A percentile compares a stretch with the other conserved stretches of the same genome.
phyloP scores from a whole-genome alignment of 176 grass and related monocot genomes.

The Hyparrhenia diplandra region DNA sequence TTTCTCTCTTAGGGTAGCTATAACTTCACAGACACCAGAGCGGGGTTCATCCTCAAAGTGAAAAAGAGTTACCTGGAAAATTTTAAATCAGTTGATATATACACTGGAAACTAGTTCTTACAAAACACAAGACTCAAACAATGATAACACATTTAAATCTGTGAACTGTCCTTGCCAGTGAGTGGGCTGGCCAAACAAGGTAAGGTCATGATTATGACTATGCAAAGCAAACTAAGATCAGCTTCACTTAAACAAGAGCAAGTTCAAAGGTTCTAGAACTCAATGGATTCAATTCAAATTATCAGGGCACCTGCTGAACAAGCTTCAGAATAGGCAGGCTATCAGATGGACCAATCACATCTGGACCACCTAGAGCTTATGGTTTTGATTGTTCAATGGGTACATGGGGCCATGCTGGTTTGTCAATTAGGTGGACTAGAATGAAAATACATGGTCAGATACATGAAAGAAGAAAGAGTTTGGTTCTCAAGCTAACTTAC shows the following conservation, averaged over 20 bases:
- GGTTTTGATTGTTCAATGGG: constrained; percentile 1
- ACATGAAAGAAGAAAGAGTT: constrained; percentile 4
- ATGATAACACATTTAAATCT: not conserved
- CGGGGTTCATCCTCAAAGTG: constrained; percentile 98
- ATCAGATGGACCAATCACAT: not conserved
- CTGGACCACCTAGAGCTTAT: not conserved
- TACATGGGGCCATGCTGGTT: not conserved
- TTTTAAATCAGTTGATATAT: not conserved
- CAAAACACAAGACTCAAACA: not conserved
- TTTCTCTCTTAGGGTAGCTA: constrained; percentile 78
- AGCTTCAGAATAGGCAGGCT: not conserved
- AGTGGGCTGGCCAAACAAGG: not conserved
- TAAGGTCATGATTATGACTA: not conserved
- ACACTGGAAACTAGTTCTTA: not conserved
- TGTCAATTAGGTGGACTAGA: not conserved
- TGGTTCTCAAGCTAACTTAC: constrained; percentile 33
- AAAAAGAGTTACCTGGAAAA: constrained; percentile 78
- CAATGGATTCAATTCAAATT: too few relatives aligned
- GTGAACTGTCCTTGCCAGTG: not conserved
- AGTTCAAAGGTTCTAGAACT: not conserved
- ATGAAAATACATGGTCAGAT: not conserved
- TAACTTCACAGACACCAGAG: constrained; percentile 70
- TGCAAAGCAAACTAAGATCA: not conserved
- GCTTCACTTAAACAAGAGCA: not conserved
- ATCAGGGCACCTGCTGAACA: not conserved